These are phyloP conservation scores for Backusella parvicylindrica DNA, from an alignment of 192 early-diverging fungal species.

Conservation along the genomic window DNA sequence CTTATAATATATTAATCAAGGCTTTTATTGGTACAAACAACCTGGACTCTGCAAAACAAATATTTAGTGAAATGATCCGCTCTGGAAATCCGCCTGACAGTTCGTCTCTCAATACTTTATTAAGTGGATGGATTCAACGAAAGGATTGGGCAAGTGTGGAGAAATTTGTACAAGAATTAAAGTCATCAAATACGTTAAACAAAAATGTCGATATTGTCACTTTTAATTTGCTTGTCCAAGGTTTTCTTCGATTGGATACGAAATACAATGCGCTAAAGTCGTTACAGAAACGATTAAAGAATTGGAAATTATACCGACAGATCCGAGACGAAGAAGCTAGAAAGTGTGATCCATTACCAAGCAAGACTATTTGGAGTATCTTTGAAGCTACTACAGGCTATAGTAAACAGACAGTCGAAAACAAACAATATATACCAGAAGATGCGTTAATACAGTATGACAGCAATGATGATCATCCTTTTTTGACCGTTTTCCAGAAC, in stretches of 20 bases:
- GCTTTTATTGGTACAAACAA: constrained; percentile 12
- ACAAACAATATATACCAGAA: neutral
- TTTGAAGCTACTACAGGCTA: constrained; percentile 13
- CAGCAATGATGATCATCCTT: neutral
- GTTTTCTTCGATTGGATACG: constrained; percentile 13
- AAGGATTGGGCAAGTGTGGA: constrained; percentile 16
- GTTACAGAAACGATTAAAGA: neutral
- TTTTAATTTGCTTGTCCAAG: constrained; percentile 17
- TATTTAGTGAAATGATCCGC: constrained; percentile 13
- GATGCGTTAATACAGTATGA: neutral
- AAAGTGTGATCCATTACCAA: neutral
- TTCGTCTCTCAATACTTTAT: constrained; percentile 11
- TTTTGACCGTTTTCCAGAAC: neutral
- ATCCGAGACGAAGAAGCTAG: neutral
- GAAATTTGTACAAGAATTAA: constrained; percentile 5
- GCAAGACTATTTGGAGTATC: constrained; percentile 3
- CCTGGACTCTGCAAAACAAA: constrained; percentile 4
- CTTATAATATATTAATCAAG: constrained; percentile 28
- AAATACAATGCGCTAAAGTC: neutral
- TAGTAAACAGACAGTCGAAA: neutral
- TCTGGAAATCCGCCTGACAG: constrained; percentile 10
- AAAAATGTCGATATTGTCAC: constrained; percentile 9
- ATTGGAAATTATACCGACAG: neutral
- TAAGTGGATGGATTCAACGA: constrained; percentile 15
- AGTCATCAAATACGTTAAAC: neutral